Evolutionary conservation across 345 rosid species (phyloP).

Genomic region (Combretum micranthum): DNA sequence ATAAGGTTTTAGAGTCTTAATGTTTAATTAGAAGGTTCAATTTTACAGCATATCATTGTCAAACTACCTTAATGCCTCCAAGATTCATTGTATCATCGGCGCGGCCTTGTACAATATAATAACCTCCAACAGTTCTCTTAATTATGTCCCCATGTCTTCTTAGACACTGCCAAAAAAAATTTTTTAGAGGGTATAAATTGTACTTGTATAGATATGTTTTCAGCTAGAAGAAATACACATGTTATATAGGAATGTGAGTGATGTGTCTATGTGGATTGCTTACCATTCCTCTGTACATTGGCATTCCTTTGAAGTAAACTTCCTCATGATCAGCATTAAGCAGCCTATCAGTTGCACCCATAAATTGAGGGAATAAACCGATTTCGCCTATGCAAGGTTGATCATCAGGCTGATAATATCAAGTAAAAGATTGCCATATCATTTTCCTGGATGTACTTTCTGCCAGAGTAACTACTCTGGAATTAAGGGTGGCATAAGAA

Average conservation of each 20-base stretch:
- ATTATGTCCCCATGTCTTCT: conserved; percentile 89
- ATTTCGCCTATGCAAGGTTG: conserved; percentile 79
- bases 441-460: neutral
- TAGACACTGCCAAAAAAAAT: conserved; percentile 39
- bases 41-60: too few relatives aligned
- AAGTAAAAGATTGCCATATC: conserved; percentile 5
- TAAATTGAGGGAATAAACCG: conserved; percentile 59
- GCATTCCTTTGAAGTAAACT: conserved; percentile 87
- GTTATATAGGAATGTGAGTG: too few relatives aligned
- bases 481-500: too few relatives aligned
- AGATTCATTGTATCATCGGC: conserved; percentile 99
- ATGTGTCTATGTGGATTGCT: neutral
- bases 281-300: conserved; percentile 61
- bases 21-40: too few relatives aligned
- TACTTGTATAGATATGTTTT: neutral
- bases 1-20: too few relatives aligned
- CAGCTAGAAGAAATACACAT: too few relatives aligned
- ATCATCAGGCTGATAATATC: conserved; percentile 55
- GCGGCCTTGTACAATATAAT: conserved; percentile 64
- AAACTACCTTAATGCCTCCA: conserved; percentile 81
- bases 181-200: neutral
- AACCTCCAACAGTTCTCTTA: conserved; percentile 69
- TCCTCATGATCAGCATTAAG: conserved; percentile 72
- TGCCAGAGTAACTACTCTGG: too few relatives aligned
- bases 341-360: conserved; percentile 74